Evolutionary conservation across 768 basidiomycete species (phyloP), one percentile per base, ranked within the genome.

Genomic region (Lactifluus pinguis): DNA sequence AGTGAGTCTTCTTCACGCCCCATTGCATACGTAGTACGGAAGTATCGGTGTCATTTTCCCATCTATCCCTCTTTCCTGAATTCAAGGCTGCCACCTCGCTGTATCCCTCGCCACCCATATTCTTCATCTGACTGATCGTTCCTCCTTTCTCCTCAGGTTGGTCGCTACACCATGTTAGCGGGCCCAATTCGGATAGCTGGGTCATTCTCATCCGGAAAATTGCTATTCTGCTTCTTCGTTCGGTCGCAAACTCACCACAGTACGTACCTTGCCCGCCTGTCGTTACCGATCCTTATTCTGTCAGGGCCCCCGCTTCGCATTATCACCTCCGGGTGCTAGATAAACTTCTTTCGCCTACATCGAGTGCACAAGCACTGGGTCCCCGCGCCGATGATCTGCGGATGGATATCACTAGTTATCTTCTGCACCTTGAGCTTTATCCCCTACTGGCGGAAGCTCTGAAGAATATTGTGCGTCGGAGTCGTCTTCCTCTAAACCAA

Each of bases 141-240:
- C 50, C 51, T 30, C 1, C 5, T 15, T 8, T 34, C 38, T 57
- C 25, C 25, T 14, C 41, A 83, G 82, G 68, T 17, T 65, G 69
- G 5, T 64, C 84, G 3, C 76, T 80, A 58, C 65, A 72, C 8
- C 75, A 74, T 10, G 76, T 74, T 6, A 65, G 56, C 11, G 75
- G 76, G 11, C 66, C 72, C 3, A 71, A 80, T 61, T 62, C 69
- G 19, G 69, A 70, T 8, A 83, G 80, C 62, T 89, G 86, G 86
- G 65, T 82, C n/a, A 76, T 82, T 3, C 77, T 91, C 15, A 73
- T 89, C 7, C 74, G 77, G 25, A 80, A 78, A 63, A 69, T 76
- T 0, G 68, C 76, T 8, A 49, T 82, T 17, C 68, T 83, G 19
- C 71, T 91, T 0, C 73, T 90, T 29, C 70, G 69, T 44, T 82